Conservation (phyloP, 2,329 filamentous ascomycete genomes). For the Phyllosticta paracitricarpa region DNA sequence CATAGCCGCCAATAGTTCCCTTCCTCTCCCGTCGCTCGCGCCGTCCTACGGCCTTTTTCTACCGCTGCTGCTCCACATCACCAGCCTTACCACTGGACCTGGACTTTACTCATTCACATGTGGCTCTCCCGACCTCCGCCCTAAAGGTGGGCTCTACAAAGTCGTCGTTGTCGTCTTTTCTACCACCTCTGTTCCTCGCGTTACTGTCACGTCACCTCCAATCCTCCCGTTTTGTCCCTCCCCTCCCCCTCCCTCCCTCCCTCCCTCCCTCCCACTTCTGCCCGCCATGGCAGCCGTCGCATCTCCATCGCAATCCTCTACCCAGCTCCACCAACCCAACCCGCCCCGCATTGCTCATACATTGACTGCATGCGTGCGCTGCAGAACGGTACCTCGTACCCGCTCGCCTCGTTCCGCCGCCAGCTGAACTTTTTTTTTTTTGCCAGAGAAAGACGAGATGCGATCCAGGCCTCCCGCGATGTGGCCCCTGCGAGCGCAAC, state of each 20-base stretch:
- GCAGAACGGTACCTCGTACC: constrained; percentile 53
- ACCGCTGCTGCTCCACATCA: neutral
- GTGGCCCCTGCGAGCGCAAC: constrained; percentile 83
- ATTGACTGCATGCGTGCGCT: constrained; percentile 69
- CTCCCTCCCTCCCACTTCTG: neutral
- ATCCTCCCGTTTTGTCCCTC: neutral
- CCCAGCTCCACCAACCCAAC: neutral
- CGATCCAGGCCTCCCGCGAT: constrained; percentile 84
- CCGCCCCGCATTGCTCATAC: constrained; percentile 61
- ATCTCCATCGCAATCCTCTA: neutral
- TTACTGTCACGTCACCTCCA: neutral
- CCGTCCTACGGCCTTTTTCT: neutral
- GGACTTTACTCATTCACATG: neutral
- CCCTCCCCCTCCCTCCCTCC: neutral
- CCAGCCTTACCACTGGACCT: neutral
- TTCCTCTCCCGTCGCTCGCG: neutral
- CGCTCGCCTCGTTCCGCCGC: constrained; percentile 11
- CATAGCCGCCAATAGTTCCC: neutral
- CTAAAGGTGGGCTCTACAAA: neutral
- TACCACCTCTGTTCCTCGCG: neutral
- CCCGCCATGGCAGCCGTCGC: neutral
- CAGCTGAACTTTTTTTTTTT: constrained; percentile 3
- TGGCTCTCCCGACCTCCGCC: neutral
- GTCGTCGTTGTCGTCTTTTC: neutral
- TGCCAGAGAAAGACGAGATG: constrained; percentile 85